These are phyloP conservation scores for Penicillium sp. DNA, from an alignment of 2,329 filamentous ascomycete species.

Conservation along the genomic window DNA sequence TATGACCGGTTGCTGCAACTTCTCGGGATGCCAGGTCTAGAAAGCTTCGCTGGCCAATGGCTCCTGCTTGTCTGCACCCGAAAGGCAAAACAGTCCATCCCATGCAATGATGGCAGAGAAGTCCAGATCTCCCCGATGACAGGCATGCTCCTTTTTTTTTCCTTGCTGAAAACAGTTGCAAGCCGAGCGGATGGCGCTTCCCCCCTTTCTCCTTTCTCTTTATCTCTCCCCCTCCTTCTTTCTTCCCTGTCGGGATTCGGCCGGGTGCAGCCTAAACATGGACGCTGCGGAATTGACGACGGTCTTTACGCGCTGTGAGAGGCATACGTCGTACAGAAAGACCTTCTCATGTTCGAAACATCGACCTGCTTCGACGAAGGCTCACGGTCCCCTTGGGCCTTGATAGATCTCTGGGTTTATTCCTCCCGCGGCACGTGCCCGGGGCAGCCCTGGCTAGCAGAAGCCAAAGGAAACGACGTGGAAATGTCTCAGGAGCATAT, in stretches of 20 bases:
- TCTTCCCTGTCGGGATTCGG: conserved; percentile 19
- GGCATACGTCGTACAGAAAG: conserved; percentile 11
- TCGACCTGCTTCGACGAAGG: not conserved
- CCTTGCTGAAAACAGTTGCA: conserved; percentile 12
- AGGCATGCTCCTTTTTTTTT: not conserved
- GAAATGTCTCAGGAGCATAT: conserved; percentile 16
- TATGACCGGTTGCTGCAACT: conserved; percentile 9
- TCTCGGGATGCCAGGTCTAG: conserved; percentile 5
- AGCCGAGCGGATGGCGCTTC: not conserved
- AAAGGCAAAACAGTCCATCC: conserved; percentile 9
- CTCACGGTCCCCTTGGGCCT: not conserved
- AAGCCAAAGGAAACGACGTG: not conserved
- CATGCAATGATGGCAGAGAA: conserved; percentile 1
- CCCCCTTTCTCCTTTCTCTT: not conserved
- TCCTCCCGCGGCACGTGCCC: conserved; percentile 23
- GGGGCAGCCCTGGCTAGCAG: conserved; percentile 9
- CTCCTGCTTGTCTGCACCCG: conserved; percentile 2
- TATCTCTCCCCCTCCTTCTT: not conserved
- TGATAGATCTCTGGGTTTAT: conserved; percentile 1
- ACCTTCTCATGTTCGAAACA: conserved; percentile 1
- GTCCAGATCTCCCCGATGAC: conserved; percentile 9
- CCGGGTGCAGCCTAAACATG: conserved; percentile 23
- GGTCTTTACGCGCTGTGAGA: conserved; percentile 8
- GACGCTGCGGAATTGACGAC: conserved; percentile 13
- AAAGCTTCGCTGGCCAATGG: conserved; percentile 15